Conservation (phyloP, 306 rosid genomes). For the Corylus heterophylla region DNA sequence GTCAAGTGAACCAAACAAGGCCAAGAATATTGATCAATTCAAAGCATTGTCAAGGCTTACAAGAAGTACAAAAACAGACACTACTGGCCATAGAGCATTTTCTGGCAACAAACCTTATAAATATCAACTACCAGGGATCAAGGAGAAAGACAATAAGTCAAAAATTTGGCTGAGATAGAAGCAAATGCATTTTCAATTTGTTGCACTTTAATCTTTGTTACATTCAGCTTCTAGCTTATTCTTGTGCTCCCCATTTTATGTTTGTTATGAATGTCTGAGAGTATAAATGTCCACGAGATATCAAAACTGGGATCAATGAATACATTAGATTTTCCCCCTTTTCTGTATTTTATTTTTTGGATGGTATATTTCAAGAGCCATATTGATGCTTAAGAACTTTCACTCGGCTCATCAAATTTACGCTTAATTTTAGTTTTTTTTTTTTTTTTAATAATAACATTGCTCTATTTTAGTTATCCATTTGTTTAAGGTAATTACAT, state of each 20-base stretch:
- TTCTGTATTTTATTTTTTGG: neutral
- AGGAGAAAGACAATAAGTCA: constrained; percentile 68
- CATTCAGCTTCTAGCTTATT: neutral
- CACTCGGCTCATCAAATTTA: too few relatives aligned
- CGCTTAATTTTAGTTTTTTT: too few relatives aligned
- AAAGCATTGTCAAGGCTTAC: constrained; percentile 45
- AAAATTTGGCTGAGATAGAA: constrained; percentile 74
- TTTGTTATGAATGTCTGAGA: neutral
- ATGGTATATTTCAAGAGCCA: neutral
- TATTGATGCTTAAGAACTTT: neutral
- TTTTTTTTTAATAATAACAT: too few relatives aligned
- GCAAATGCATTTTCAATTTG: neutral
- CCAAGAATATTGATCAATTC: constrained; percentile 76
- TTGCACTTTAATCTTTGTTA: neutral
- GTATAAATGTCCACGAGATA: neutral
- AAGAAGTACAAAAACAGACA: constrained; percentile 51
- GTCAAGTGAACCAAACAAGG: constrained; percentile 4
- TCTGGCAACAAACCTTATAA: constrained; percentile 53
- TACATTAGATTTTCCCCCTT: neutral
- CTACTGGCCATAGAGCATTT: constrained; percentile 49
- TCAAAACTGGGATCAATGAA: neutral
- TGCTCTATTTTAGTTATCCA: too few relatives aligned
- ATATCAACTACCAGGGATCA: constrained; percentile 58
- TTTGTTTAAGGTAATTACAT: too few relatives aligned
- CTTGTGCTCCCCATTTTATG: neutral